Evolutionary conservation across 257 asterid genomes (phyloP), one percentile per base, ranked within the genome.

Genomic region (Paulownia fortunei): DNA sequence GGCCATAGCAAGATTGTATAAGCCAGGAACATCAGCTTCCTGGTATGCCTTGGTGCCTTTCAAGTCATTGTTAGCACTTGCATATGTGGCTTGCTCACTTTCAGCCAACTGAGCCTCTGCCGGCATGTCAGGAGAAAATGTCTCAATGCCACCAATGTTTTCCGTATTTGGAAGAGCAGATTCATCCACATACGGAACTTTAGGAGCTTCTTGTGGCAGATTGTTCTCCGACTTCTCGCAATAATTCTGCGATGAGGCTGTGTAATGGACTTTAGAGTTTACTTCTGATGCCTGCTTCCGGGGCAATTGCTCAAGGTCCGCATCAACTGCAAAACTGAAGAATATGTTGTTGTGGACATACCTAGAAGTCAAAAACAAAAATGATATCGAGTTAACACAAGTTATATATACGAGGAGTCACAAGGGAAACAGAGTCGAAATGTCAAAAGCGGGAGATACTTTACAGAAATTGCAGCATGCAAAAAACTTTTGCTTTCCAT

Each of bases 1-100:
- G 62, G 97, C 95, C 98, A 96, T 93, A 30, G 97, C 98, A 79
- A 96, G 97, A 86, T 89, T 93, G 89, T 90, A 93, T 58, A 96
- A 82, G 62, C 98, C 98, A 76, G 95, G 87, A 72, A 93, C 85
- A 85, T 93, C 97, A 72, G 96, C 98, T 89, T 96, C 99, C 86
- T 96, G 98, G 84, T 88, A 93, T 26, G 99, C 97, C 82, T 88
- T 96, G 11, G 99, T 93, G 86, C 99, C 98, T 86, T 87, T 93
- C 84, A 96, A 88, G 81, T 96, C 99, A 86, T 93, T 96, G 83
- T 96, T 93, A 74, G 98, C 97, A 82, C 97, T 92, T 67, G 98
- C 98, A 84, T 90, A 96, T 16, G 98, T 93, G 80, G 99, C 97
- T 87, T 96, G 99, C 85, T 96, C 99, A 75, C 96, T 92, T 87